A percentile compares a stretch with the other conserved stretches of the same genome.
phyloP scores from a whole-genome alignment of 1,284 basidiomycete species.

The Trametes pubescens region DNA sequence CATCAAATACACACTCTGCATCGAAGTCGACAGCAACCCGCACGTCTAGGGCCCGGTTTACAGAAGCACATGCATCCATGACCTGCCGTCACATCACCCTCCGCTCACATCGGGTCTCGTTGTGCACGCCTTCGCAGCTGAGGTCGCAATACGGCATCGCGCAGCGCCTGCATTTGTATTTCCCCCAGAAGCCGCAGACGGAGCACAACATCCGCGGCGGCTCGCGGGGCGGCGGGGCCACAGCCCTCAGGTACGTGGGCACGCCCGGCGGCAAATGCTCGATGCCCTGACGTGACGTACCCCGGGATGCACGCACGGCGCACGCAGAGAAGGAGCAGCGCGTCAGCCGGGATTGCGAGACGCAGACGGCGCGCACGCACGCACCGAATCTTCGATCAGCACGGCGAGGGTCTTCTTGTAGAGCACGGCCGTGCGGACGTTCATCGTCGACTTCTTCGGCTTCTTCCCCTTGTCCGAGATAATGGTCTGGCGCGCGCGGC shows the following conservation, averaged over 20 bases:
- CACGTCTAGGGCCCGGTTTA: background rate
- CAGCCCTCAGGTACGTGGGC: constrained; percentile 67
- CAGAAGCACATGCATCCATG: background rate
- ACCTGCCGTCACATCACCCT: constrained; percentile 50
- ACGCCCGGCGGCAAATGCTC: constrained; percentile 57
- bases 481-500: constrained; percentile 68
- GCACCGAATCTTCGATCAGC: constrained; percentile 80
- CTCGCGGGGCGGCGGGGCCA: constrained; percentile 53
- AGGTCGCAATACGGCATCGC: constrained; percentile 65
- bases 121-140: constrained; percentile 62
- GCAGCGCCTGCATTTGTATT: constrained; percentile 67
- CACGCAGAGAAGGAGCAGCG: background rate
- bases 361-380: constrained; percentile 37
- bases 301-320: background rate
- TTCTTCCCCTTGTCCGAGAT: constrained; percentile 77
- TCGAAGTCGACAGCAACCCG: constrained; percentile 2
- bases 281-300: constrained; percentile 57
- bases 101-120: constrained; percentile 69
- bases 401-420: constrained; percentile 80
- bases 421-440: constrained; percentile 76
- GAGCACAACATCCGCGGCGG: constrained; percentile 68
- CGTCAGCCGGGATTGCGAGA: constrained; percentile 2
- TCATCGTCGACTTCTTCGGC: constrained; percentile 84
- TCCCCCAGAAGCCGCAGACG: constrained; percentile 74
- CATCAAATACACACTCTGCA: background rate